A percentile compares a stretch with the other conserved stretches of the same genome.
Evolutionary conservation across 2,329 filamentous ascomycete species (phyloP).

Genomic region (Hymenoscyphus albidus): DNA sequence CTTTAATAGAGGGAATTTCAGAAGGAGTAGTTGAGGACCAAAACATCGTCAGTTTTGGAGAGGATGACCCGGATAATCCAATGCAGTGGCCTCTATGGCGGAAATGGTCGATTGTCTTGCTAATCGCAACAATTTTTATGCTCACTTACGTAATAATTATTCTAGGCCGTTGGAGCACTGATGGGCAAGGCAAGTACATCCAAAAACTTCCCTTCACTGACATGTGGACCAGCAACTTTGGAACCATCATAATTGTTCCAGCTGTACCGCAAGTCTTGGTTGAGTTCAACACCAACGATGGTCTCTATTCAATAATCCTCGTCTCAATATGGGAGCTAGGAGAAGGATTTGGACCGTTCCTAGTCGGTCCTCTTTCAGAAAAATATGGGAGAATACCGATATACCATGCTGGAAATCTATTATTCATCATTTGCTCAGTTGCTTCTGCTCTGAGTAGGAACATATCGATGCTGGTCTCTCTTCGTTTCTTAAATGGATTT

Average conservation of each 20-base stretch:
- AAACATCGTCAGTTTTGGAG: background rate
- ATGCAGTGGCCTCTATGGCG: background rate
- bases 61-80: background rate
- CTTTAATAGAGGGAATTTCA: background rate
- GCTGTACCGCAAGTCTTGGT: background rate
- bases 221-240: background rate
- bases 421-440: conserved; percentile 51
- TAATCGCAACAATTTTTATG: background rate
- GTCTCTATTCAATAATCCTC: background rate
- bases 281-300: background rate
- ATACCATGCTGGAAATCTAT: conserved; percentile 41
- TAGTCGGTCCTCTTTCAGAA: conserved; percentile 59
- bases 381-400: conserved; percentile 42
- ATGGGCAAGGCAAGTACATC: background rate
- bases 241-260: background rate
- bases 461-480: conserved; percentile 40
- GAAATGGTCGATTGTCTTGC: background rate
- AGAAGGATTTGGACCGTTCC: conserved; percentile 38
- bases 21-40: background rate
- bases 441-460: conserved; percentile 43
- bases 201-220: background rate
- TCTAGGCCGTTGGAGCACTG: background rate
- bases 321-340: conserved; percentile 1
- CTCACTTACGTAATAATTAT: background rate
- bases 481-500: conserved; percentile 42